Percentiles rank a stretch among this genome's conserved stretches.
Conservation (phyloP, 139 green algal genomes). For the Tetradesmus obliquus region DNA sequence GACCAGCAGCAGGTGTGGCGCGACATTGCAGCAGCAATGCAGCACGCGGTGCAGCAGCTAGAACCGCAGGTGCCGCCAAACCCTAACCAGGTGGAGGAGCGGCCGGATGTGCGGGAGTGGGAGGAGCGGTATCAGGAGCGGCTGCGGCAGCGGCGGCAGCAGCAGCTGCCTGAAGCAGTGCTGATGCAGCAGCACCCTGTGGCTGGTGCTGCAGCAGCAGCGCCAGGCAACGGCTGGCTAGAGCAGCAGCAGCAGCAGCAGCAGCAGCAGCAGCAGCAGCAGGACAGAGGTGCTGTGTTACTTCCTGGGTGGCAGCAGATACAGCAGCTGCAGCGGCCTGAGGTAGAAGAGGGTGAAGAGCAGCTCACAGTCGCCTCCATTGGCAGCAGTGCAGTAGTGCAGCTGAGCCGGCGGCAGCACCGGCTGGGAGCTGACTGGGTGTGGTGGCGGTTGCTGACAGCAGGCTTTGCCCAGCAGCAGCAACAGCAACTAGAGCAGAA, state of each 20-base stretch:
- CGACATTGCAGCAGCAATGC: slow-evolving; percentile 73
- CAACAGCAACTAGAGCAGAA: slow-evolving; percentile 3
- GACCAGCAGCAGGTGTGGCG: slow-evolving; percentile 69
- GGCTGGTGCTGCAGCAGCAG: slow-evolving; percentile 34
- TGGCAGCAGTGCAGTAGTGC: neutral
- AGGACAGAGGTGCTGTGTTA: neutral
- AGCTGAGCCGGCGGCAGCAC: neutral
- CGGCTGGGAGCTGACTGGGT: neutral
- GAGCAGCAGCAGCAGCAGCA: neutral
- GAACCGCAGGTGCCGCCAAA: slow-evolving; percentile 67
- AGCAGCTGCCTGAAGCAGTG: neutral
- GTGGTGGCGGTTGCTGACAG: neutral
- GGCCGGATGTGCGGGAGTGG: neutral
- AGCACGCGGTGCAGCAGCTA: slow-evolving; percentile 62
- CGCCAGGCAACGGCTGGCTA: neutral
- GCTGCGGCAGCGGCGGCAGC: neutral
- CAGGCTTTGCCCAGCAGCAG: neutral
- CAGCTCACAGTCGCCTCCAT: neutral
- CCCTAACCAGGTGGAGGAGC: slow-evolving; percentile 54
- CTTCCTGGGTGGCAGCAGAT: neutral
- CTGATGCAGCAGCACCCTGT: neutral
- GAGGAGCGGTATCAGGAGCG: slow-evolving; percentile 17
- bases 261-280: slow-evolving; percentile 20
- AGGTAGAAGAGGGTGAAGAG: neutral
- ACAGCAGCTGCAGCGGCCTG: neutral